These are phyloP conservation scores for Aureobasidium sp. DNA, from an alignment of 2,329 filamentous ascomycete species.

Conservation along the genomic window DNA sequence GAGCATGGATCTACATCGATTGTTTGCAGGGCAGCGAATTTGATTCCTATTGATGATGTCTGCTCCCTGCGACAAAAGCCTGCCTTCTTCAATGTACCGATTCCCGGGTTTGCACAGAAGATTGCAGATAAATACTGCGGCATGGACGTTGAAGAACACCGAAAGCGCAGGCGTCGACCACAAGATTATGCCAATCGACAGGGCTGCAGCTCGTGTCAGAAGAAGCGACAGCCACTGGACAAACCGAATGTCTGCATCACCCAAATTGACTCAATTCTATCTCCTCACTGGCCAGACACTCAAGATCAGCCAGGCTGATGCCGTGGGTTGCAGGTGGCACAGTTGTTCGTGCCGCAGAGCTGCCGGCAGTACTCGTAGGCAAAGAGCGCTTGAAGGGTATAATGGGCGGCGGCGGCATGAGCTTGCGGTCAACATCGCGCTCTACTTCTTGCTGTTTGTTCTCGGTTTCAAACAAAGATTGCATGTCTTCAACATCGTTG, in stretches of 20 bases:
- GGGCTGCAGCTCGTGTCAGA: background rate
- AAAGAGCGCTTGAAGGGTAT: slow-evolving; percentile 8
- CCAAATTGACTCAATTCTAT: slow-evolving; percentile 28
- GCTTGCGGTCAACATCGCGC: background rate
- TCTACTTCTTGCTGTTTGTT: background rate
- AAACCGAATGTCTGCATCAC: background rate
- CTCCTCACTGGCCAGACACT: slow-evolving; percentile 30
- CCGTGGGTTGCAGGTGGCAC: slow-evolving; percentile 15
- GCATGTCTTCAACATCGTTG: background rate
- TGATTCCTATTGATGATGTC: background rate
- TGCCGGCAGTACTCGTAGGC: background rate
- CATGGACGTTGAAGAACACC: background rate
- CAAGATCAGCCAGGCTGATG: slow-evolving; percentile 29
- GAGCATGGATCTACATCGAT: background rate
- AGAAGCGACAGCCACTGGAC: background rate
- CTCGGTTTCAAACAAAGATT: background rate
- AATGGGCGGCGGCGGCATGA: slow-evolving; percentile 21
- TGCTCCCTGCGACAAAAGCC: background rate
- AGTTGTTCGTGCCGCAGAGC: background rate
- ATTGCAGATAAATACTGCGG: background rate
- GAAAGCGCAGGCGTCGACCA: background rate
- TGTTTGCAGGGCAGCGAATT: background rate
- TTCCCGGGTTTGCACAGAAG: background rate
- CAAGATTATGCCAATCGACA: background rate
- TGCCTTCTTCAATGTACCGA: background rate